A percentile compares a stretch with the other conserved stretches of the same genome.
These are phyloP conservation scores for Diplodia seriata DNA, from an alignment of 2,329 filamentous ascomycete genomes.

Conservation along the genomic window DNA sequence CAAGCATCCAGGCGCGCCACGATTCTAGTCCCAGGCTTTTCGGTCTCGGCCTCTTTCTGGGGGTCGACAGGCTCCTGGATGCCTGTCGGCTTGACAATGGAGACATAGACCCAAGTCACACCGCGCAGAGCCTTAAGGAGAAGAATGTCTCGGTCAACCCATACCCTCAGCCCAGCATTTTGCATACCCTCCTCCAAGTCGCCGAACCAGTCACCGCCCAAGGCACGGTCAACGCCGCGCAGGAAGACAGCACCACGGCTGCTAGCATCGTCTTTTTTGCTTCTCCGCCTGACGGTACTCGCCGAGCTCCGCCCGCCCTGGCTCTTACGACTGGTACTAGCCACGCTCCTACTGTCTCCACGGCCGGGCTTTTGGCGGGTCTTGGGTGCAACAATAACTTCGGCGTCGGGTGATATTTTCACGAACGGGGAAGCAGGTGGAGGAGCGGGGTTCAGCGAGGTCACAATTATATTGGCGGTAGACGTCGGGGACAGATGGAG, in stretches of 20 bases:
- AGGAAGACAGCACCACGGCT: slow-evolving; percentile 74
- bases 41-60: slow-evolving; percentile 69
- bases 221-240: slow-evolving; percentile 74
- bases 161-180: slow-evolving; percentile 71
- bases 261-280: slow-evolving; percentile 68
- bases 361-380: slow-evolving; percentile 74
- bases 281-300: slow-evolving; percentile 71
- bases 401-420: slow-evolving; percentile 91
- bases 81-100: slow-evolving; percentile 83
- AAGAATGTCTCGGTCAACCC: slow-evolving; percentile 82
- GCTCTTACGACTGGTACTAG: slow-evolving; percentile 79
- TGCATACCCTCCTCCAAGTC: slow-evolving; percentile 58
- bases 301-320: slow-evolving; percentile 71
- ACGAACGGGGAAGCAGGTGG: slow-evolving; percentile 76
- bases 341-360: slow-evolving; percentile 73
- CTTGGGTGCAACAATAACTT: slow-evolving; percentile 97
- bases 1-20: slow-evolving; percentile 78
- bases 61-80: slow-evolving; percentile 75
- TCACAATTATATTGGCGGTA: slow-evolving; percentile 87
- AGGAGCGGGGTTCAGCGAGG: slow-evolving; percentile 79
- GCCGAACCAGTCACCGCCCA: slow-evolving; percentile 80
- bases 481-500: slow-evolving; percentile 94
- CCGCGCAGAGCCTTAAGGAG: slow-evolving; percentile 75
- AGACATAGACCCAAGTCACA: slow-evolving; percentile 78
- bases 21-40: slow-evolving; percentile 68